A percentile compares a stretch with the other conserved stretches of the same genome.
phyloP scores from a whole-genome alignment of 148 eudicot species.

The Persicaria tinctoria region DNA sequence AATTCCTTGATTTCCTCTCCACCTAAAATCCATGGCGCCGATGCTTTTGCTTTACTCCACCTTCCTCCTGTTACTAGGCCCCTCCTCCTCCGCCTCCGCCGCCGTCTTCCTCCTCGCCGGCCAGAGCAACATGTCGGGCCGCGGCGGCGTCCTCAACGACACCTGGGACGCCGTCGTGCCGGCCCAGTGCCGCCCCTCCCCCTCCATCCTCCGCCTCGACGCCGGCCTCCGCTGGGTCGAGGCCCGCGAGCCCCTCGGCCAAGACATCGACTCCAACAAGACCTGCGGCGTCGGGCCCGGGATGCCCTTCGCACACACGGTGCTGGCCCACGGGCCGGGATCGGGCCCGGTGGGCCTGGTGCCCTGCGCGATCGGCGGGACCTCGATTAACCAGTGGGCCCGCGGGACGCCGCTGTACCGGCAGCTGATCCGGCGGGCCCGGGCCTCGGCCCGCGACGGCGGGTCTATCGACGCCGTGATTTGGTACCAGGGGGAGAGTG shows the following conservation, averaged over 20 bases:
- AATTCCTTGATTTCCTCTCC: background rate
- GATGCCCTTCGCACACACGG: slow-evolving; percentile 47
- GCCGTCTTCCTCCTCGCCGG: slow-evolving; percentile 61
- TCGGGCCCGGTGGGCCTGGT: slow-evolving; percentile 58
- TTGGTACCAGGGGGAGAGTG: slow-evolving; percentile 84
- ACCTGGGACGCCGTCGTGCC: slow-evolving; percentile 55
- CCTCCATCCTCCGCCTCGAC: slow-evolving; percentile 37
- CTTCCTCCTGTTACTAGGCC: background rate
- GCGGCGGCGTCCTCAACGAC: slow-evolving; percentile 57
- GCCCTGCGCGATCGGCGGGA: slow-evolving; percentile 76
- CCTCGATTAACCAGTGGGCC: slow-evolving; percentile 50
- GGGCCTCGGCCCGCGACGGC: slow-evolving; percentile 20
- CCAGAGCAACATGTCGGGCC: slow-evolving; percentile 89
- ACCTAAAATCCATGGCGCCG: background rate
- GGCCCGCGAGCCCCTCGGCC: slow-evolving; percentile 56
- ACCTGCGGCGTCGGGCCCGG: slow-evolving; percentile 67
- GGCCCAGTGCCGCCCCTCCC: slow-evolving; percentile 18
- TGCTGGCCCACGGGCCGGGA: slow-evolving; percentile 22
- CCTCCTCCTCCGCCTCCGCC: background rate
- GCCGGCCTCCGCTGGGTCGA: slow-evolving; percentile 39
- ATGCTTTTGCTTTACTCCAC: slow-evolving; percentile 7
- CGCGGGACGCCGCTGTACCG: slow-evolving; percentile 40
- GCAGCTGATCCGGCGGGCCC: slow-evolving; percentile 34
- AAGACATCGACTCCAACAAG: slow-evolving; percentile 41
- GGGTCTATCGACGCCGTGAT: slow-evolving; percentile 32